These are phyloP conservation scores for Populus hybrid DNA, from an alignment of 441 rosid species.

Conservation along the genomic window DNA sequence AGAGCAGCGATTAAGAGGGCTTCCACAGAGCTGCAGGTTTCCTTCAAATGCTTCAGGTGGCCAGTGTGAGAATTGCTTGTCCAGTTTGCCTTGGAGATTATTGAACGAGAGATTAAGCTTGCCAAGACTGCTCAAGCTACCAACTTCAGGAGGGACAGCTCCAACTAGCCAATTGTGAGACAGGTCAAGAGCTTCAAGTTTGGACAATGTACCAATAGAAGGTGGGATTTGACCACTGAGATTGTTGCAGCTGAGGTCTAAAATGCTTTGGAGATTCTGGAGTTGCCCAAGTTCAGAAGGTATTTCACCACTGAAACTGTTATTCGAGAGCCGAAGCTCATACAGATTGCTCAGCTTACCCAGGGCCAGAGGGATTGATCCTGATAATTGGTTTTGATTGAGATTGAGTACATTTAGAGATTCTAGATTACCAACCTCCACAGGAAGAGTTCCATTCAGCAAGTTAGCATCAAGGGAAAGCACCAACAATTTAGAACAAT, in stretches of 20 bases:
- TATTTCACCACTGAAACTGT: slow-evolving; percentile 57
- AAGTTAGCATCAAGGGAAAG: slow-evolving; percentile 59
- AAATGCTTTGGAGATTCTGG: slow-evolving; percentile 62
- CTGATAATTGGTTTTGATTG: slow-evolving; percentile 49
- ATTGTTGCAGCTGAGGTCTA: slow-evolving; percentile 70
- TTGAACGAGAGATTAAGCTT: slow-evolving; percentile 70
- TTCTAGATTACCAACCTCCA: slow-evolving; percentile 50
- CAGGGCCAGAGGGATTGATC: slow-evolving; percentile 49
- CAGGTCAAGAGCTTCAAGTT: slow-evolving; percentile 72
- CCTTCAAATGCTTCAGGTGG: slow-evolving; percentile 61
- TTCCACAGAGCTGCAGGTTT: slow-evolving; percentile 66
- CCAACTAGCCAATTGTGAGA: slow-evolving; percentile 71
- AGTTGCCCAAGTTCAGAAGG: slow-evolving; percentile 66
- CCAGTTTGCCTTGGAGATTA: slow-evolving; percentile 58
- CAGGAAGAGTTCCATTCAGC: slow-evolving; percentile 57
- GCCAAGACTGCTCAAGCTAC: slow-evolving; percentile 66
- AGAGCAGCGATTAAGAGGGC: slow-evolving; percentile 50
- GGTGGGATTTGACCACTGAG: slow-evolving; percentile 61
- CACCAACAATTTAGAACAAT: slow-evolving; percentile 59
- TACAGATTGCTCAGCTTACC: slow-evolving; percentile 69
- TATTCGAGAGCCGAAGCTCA: slow-evolving; percentile 60
- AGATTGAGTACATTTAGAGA: slow-evolving; percentile 62
- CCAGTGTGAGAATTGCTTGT: slow-evolving; percentile 65
- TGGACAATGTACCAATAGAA: slow-evolving; percentile 52
- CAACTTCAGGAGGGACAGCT: slow-evolving; percentile 55